Percentiles rank a stretch among this genome's conserved stretches.
These are phyloP conservation scores for Arthrocladium fulminans DNA, from an alignment of 2,329 filamentous ascomycete species.

Conservation along the genomic window DNA sequence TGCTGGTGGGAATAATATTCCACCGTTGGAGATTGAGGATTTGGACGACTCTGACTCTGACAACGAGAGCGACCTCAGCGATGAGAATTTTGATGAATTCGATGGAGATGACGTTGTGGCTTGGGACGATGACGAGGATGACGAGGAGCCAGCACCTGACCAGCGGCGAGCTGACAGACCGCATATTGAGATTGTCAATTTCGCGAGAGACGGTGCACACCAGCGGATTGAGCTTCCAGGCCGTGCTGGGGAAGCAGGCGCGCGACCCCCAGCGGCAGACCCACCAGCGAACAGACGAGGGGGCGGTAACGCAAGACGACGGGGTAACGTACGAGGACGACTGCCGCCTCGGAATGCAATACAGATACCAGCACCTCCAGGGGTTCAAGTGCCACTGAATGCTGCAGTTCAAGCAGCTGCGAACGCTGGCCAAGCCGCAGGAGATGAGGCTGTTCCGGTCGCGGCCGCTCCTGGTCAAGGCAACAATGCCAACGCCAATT, in stretches of 20 bases:
- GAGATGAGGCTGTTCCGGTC: slow-evolving; percentile 11
- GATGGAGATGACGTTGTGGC: slow-evolving; percentile 25
- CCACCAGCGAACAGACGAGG: slow-evolving; percentile 10
- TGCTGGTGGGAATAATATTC: slow-evolving; percentile 23
- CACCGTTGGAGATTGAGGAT: slow-evolving; percentile 8
- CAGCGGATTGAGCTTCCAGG: slow-evolving; percentile 16
- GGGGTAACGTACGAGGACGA: background rate
- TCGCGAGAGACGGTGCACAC: slow-evolving; percentile 16
- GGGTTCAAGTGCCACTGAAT: background rate
- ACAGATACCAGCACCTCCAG: slow-evolving; percentile 2
- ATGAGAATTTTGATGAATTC: slow-evolving; percentile 26
- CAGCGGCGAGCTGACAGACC: slow-evolving; percentile 25
- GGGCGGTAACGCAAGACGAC: background rate
- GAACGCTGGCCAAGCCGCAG: slow-evolving; percentile 6
- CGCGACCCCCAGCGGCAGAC: slow-evolving; percentile 15
- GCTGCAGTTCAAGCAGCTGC: slow-evolving; percentile 3
- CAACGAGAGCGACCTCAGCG: slow-evolving; percentile 53
- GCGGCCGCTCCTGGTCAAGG: slow-evolving; percentile 19
- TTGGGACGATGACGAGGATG: slow-evolving; percentile 24
- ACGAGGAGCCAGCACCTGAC: slow-evolving; percentile 31
- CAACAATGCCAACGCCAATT: slow-evolving; percentile 14
- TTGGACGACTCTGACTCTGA: slow-evolving; percentile 52
- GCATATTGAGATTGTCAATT: slow-evolving; percentile 25
- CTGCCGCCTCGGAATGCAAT: background rate
- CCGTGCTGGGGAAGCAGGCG: background rate